Base-by-base conservation (phyloP, 2,329 filamentous ascomycete species). In the Ophidiomyces ophidiicola region DNA sequence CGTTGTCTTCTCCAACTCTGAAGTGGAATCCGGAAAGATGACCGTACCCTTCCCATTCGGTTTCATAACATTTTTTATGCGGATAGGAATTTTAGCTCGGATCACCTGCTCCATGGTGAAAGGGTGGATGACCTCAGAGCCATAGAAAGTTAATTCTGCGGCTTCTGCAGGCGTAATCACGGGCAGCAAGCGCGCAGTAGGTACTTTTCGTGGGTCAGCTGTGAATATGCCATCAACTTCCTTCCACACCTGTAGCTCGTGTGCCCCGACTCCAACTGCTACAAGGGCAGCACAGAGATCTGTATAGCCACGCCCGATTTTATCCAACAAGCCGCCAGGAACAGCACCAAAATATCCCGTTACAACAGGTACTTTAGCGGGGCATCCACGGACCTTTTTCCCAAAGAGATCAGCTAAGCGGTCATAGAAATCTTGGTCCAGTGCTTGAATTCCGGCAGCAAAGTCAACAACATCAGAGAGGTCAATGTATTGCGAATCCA, bases 211-310 rank as follows among this genome's bases (percentile, higher is more conserved):
- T 2, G 84, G 84, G 54, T 94, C 88, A 4, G 78, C 78, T 1
- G 78, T 82, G 62, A 94, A 90, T 56, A 96, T 92, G 43, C 86
- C 87, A 59, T 98, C 90, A 5, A 98, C 90, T 59, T 98, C 90
- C 66, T 98, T 98, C 90, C 90, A 96, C 47, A 98, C 82, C 61
- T 98, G 90, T 37, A 98, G 71, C 60, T 98, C 90, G 39, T 80
- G 68, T 1, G 90, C 90, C 51, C 76, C 70, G n/a, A 92, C 67
- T 3, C 86, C 88, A 6, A 98, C 88, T 1, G 90, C 86, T 36
- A 87, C 80, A 11, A 98, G 69, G 4, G 90, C 87, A 8, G 90
- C 88, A 58, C 90, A 96, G 32, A 98, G 73, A 61, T 98, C 90
- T 6, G 90, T 96, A 62, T 98, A 98, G 20, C 90, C 90, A 51